Conservation (phyloP, 345 rosid species). For the Eucalyptus lansdowneana region DNA sequence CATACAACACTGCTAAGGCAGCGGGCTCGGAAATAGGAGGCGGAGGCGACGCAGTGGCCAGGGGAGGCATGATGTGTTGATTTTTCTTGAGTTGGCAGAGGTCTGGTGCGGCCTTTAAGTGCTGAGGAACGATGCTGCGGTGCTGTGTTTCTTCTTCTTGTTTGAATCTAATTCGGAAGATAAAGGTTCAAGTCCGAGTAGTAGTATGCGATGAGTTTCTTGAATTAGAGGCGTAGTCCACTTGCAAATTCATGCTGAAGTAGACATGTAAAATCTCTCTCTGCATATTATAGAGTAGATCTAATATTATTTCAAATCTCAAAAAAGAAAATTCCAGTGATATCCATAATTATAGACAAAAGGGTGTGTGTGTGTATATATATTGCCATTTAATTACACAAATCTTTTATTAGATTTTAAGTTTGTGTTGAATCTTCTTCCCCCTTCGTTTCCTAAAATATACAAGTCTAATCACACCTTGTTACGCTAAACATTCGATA, state of each 20-base stretch:
- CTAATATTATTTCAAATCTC: not conserved
- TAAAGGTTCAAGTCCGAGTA: too few species aligned
- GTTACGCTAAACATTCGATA: not conserved
- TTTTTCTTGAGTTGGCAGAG: not conserved
- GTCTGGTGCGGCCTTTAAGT: not conserved
- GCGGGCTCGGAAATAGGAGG: too few species aligned
- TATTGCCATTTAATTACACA: not conserved
- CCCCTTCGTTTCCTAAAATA: not conserved
- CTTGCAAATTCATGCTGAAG: not conserved
- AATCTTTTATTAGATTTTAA: not conserved
- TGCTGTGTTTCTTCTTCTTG: too few species aligned
- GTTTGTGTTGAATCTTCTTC: not conserved
- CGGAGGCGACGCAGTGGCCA: too few species aligned
- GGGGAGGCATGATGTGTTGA: not conserved
- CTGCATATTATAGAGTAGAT: not conserved
- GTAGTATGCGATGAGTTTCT: not conserved
- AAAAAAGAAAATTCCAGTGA: not conserved
- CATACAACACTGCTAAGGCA: too few species aligned
- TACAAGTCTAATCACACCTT: not conserved
- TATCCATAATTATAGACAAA: not conserved
- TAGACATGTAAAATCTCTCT: not conserved
- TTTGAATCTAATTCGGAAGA: too few species aligned
- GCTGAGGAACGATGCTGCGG: too few species aligned
- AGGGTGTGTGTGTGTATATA: fast-evolving
- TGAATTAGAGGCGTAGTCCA: not conserved